Evolutionary conservation across 148 eudicot species (phyloP), one percentile per base, ranked within the genome.

Genomic region (Vaccinium corymbosum): DNA sequence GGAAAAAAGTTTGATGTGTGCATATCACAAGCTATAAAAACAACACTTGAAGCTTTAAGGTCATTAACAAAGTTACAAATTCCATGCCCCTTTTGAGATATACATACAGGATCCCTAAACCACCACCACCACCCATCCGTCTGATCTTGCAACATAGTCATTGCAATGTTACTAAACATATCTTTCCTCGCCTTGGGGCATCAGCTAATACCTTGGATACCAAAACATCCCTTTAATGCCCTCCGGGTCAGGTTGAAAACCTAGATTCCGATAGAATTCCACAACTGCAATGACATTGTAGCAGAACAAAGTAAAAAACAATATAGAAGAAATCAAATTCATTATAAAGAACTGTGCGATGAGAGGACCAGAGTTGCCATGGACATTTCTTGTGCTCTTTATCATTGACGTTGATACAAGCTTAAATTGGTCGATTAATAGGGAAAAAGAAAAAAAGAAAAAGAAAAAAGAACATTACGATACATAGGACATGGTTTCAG

Each of bases 221-320:
- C 99, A 96, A 84, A 96, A 96, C 99, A 96, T 96, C 55, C 99
- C 99, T 87, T 94, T 96, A 32, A 96, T 96, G 89, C 99, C 99
- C 84, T 96, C 98, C 1, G 99, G 99, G 85, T 96, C 99, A 35
- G 98, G 89, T 85, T 96, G 89, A 83, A 96, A 96, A 42, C 98
- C 98, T 86, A 96, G 85, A 83, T 93, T 93, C 81, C 59, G 88
- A 84, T 96, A 96, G 89, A 96, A 96, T 11, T 96, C 98, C 78
- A 96, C 97, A 78, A 96, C 98, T 96, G 95, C 94, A 88, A 81
- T 61, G 25, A 76, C 11, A 81, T 13, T n/a, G 49, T 74, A 61
- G 61, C 12, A 76, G 13, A 83, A 76, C 51, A 19, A 32, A 59
- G 38, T 72, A 17, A 62, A 72, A 27, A 83, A 16, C 72, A 83